These are phyloP conservation scores for Eucalyptus viminalis DNA, from an alignment of 345 rosid species.

Conservation along the genomic window DNA sequence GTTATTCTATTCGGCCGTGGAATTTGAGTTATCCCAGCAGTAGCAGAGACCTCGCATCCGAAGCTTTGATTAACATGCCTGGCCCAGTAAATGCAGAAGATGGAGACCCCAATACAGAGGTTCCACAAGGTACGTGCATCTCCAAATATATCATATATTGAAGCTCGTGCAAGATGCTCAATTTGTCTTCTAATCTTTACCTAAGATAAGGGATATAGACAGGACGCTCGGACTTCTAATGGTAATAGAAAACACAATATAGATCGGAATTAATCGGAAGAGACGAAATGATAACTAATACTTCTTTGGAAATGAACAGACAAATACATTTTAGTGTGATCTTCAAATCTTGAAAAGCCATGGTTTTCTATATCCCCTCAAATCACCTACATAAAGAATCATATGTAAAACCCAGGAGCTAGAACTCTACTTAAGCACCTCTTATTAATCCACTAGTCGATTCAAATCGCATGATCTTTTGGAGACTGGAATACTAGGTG, in stretches of 20 bases:
- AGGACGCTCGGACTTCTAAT: neutral
- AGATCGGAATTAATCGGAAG: neutral
- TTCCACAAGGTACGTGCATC: neutral
- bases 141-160: neutral
- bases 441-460: no score
- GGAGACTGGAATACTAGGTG: no score
- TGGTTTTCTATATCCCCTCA: neutral
- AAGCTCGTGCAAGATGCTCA: neutral
- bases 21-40: neutral
- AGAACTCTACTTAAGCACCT: no score
- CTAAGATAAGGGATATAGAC: neutral
- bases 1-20: no score
- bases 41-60: neutral
- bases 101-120: neutral
- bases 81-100: neutral
- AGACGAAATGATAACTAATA: neutral
- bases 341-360: neutral
- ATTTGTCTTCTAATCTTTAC: neutral
- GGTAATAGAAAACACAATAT: neutral
- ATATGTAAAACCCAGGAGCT: no score
- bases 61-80: neutral
- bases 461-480: no score
- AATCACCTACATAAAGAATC: neutral
- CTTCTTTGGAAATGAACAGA: neutral
- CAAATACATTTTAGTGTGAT: neutral